Conservation (phyloP, 2,329 filamentous ascomycete species). For the Nannizzia gypsea region DNA sequence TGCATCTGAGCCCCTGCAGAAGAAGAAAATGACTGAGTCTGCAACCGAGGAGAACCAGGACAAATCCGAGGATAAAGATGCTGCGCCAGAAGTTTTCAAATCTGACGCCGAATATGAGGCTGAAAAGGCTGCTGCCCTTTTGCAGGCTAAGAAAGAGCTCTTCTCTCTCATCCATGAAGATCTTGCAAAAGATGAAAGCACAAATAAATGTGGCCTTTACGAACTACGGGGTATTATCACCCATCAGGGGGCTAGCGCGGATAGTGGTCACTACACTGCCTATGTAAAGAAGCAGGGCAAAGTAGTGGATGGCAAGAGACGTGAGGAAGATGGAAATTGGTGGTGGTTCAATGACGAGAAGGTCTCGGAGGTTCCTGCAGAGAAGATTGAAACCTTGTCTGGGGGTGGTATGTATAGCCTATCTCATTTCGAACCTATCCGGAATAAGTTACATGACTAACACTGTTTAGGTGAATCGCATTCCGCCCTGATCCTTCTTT, state of each 20-base stretch:
- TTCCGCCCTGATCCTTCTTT: constrained; percentile 40
- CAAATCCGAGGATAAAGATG: constrained; percentile 55
- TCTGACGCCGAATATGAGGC: constrained; percentile 87
- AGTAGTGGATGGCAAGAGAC: constrained; percentile 53
- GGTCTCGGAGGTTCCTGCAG: constrained; percentile 78
- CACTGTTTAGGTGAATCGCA: constrained; percentile 37
- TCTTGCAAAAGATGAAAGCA: constrained; percentile 62
- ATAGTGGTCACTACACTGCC: constrained; percentile 95
- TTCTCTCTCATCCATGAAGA: constrained; percentile 63
- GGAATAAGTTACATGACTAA: not conserved
- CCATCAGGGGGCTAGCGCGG: constrained; percentile 90
- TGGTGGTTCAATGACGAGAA: constrained; percentile 99
- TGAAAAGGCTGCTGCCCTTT: constrained; percentile 63
- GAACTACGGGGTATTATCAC: constrained; percentile 90
- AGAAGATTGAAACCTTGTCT: constrained; percentile 81
- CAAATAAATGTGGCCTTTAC: constrained; percentile 90
- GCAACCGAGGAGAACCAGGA: constrained; percentile 45
- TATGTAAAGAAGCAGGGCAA: constrained; percentile 85
- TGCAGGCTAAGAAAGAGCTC: constrained; percentile 78
- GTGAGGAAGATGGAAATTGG: constrained; percentile 85
- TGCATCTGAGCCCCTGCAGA: constrained; percentile 33
- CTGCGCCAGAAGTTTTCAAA: constrained; percentile 69
- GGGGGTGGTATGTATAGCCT: constrained; percentile 57
- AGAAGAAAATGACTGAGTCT: constrained; percentile 38
- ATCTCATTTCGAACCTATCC: not conserved